Conservation (phyloP, 331 rosid species). For the Pyracantha coccinea region DNA sequence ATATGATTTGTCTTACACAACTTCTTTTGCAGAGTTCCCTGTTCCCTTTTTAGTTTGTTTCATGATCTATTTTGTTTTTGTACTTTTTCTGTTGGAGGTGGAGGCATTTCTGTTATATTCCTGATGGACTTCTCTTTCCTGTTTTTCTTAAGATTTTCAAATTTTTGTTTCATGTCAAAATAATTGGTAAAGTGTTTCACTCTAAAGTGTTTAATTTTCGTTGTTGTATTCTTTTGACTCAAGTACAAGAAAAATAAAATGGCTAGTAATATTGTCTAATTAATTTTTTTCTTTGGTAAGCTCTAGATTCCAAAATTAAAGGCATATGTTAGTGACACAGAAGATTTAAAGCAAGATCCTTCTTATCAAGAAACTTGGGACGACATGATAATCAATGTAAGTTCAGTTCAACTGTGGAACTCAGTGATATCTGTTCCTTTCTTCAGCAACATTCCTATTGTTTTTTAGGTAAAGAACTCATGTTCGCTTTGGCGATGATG, state of each 20-base stretch:
- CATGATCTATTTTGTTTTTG: background rate
- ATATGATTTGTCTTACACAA: background rate
- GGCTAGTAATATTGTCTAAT: conserved; percentile 32
- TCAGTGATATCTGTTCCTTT: background rate
- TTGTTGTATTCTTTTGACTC: conserved; percentile 6
- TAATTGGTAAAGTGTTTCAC: background rate
- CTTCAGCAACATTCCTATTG: background rate
- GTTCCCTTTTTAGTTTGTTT: background rate
- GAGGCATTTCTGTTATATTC: background rate
- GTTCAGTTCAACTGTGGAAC: conserved; percentile 25
- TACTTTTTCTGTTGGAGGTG: background rate
- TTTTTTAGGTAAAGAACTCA: background rate
- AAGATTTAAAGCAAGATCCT: conserved; percentile 89
- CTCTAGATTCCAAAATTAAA: conserved; percentile 99
- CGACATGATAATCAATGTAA: conserved; percentile 90
- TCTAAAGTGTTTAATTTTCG: background rate
- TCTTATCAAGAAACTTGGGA: conserved; percentile 97
- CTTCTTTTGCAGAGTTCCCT: background rate
- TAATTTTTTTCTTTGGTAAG: conserved; percentile 60
- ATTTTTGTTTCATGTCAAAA: background rate
- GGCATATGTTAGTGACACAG: conserved; percentile 95
- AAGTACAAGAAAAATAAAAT: conserved; percentile 13
- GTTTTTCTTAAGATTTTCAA: background rate
- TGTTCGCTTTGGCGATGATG: background rate
- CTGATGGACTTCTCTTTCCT: background rate